Conservation (phyloP, 441 rosid genomes). For the Pelargonium myrrhifolium region DNA sequence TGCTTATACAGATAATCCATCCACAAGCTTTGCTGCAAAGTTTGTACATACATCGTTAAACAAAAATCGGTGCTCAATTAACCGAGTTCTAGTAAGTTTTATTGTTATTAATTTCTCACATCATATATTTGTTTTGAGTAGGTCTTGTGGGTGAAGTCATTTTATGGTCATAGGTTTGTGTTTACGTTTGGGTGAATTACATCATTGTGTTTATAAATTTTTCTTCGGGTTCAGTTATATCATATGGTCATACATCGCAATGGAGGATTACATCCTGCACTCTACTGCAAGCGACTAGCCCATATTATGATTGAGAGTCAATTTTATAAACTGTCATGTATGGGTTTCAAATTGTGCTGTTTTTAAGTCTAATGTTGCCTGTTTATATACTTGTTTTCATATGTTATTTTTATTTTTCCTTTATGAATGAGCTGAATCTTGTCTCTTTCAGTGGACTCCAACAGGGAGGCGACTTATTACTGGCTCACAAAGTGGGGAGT, state of each 20-base stretch:
- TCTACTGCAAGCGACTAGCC: not conserved
- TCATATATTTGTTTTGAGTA: not conserved
- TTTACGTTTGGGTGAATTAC: not conserved
- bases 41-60: constrained; percentile 93
- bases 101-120: constrained; percentile 8
- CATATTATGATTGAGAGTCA: not conserved
- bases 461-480: constrained; percentile 93
- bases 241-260: not conserved
- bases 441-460: constrained; percentile 80
- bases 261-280: not conserved
- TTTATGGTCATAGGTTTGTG: not conserved
- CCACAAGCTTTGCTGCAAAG: constrained; percentile 89
- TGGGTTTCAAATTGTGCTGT: not conserved
- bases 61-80: constrained; percentile 93
- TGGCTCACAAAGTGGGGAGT: constrained; percentile 95
- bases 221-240: not conserved
- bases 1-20: constrained; percentile 95
- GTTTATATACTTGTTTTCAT: not conserved
- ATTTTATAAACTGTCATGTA: not conserved
- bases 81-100: constrained; percentile 70
- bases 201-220: not conserved
- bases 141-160: constrained; percentile 1
- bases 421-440: constrained; percentile 20
- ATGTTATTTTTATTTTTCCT: not conserved
- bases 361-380: not conserved